phyloP scores from a whole-genome alignment of 1,284 basidiomycete genomes.

The Ganoderma sinense region DNA sequence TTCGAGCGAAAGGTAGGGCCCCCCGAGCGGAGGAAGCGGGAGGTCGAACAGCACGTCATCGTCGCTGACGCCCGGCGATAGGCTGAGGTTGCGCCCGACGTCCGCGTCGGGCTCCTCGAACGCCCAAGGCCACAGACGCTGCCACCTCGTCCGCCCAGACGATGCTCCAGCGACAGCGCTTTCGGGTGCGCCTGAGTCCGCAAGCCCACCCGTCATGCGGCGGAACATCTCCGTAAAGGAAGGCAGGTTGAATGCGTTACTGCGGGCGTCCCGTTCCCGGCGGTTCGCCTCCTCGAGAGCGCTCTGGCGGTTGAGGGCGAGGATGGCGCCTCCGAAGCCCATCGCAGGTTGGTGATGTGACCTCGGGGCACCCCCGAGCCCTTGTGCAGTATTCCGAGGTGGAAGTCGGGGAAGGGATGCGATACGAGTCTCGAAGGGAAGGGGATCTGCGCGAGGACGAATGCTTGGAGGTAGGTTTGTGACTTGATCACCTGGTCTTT shows the following conservation, averaged over 20 bases:
- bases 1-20: conserved; percentile 9
- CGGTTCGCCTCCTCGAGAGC: conserved; percentile 31
- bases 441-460: conserved; percentile 49
- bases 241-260: conserved; percentile 19
- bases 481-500: background rate
- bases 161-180: background rate
- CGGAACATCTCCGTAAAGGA: conserved; percentile 23
- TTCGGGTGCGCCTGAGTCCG: background rate
- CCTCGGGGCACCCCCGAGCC: conserved; percentile 46
- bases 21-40: background rate
- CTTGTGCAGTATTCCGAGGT: conserved; percentile 24
- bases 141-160: conserved; percentile 3
- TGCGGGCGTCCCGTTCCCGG: conserved; percentile 17
- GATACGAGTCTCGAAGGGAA: conserved; percentile 51
- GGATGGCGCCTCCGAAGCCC: conserved; percentile 74
- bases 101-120: conserved; percentile 7
- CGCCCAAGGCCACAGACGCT: conserved; percentile 17
- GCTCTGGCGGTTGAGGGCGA: conserved; percentile 49
- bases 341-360: conserved; percentile 66
- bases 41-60: conserved; percentile 15
- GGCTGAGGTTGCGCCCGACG: conserved; percentile 1
- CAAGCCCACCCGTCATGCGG: conserved; percentile 10
- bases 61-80: conserved; percentile 11
- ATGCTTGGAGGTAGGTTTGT: conserved; percentile 38
- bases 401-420: conserved; percentile 32